Evolutionary conservation across 2,329 filamentous ascomycete species (phyloP).

Genomic region (Penicillium aurantiogriseum): DNA sequence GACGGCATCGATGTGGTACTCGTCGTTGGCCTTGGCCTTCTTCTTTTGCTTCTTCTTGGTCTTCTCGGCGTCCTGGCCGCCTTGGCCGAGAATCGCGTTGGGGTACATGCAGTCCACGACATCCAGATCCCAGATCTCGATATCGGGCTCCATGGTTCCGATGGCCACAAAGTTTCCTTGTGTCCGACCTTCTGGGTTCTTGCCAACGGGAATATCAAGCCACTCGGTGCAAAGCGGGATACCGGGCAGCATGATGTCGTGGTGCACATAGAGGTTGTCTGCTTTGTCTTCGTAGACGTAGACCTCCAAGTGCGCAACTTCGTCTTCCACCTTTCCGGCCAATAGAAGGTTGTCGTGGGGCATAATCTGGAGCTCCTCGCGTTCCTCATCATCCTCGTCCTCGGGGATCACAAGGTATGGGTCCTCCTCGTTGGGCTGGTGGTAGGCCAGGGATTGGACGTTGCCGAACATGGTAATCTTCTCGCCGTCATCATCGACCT

Average conservation of each 20-base stretch:
- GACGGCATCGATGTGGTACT: slow-evolving; percentile 92
- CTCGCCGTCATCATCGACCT: slow-evolving; percentile 63
- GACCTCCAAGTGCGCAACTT: slow-evolving; percentile 92
- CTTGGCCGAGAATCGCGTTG: slow-evolving; percentile 88
- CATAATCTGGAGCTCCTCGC: slow-evolving; percentile 89
- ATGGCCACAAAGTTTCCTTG: slow-evolving; percentile 90
- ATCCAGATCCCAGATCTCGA: slow-evolving; percentile 97
- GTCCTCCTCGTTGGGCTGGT: slow-evolving; percentile 90
- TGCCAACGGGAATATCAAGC: slow-evolving; percentile 87
- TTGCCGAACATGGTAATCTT: slow-evolving; percentile 93
- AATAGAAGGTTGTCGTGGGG: slow-evolving; percentile 90
- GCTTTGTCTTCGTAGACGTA: slow-evolving; percentile 95
- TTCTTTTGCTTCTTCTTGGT: slow-evolving; percentile 77
- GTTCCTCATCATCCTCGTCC: slow-evolving; percentile 80
- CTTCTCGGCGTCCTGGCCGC: slow-evolving; percentile 48
- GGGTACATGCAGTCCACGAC: slow-evolving; percentile 97
- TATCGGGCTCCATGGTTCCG: slow-evolving; percentile 96
- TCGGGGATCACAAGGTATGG: slow-evolving; percentile 90
- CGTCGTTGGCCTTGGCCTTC: slow-evolving; percentile 83
- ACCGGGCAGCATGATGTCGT: slow-evolving; percentile 98
- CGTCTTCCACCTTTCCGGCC: slow-evolving; percentile 92
- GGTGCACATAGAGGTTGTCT: slow-evolving; percentile 97
- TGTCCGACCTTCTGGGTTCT: slow-evolving; percentile 62
- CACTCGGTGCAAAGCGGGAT: slow-evolving; percentile 95
- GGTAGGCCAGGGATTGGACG: slow-evolving; percentile 87